These are phyloP conservation scores for Arabidopsis lyrata DNA, from an alignment of 441 rosid genomes.

Conservation along the genomic window DNA sequence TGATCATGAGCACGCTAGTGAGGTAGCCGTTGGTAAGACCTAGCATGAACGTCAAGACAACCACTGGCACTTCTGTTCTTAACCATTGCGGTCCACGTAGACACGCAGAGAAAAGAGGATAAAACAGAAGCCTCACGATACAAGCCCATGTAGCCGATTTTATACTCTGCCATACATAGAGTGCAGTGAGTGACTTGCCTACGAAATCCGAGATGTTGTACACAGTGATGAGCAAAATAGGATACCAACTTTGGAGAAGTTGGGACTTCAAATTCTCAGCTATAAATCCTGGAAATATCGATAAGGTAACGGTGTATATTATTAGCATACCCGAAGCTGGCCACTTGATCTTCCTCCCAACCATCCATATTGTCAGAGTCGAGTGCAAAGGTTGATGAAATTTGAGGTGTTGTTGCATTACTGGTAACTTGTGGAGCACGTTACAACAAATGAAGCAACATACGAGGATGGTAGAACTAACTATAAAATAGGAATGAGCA, in stretches of 20 bases:
- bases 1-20: constrained; percentile 81
- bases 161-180: constrained; percentile 56
- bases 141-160: constrained; percentile 72
- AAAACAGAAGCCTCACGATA: constrained; percentile 66
- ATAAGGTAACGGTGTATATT: constrained; percentile 74
- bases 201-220: constrained; percentile 76
- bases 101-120: constrained; percentile 72
- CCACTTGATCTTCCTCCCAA: constrained; percentile 62
- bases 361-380: constrained; percentile 53
- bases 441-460: constrained; percentile 70
- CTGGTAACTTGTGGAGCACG: constrained; percentile 72
- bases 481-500: constrained; percentile 79
- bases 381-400: constrained; percentile 45
- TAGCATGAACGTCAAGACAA: constrained; percentile 65
- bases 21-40: constrained; percentile 83
- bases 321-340: constrained; percentile 64
- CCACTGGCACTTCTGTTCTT: constrained; percentile 67
- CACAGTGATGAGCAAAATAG: constrained; percentile 70
- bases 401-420: constrained; percentile 61
- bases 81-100: constrained; percentile 82
- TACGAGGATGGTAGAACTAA: constrained; percentile 61
- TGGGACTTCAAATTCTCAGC: constrained; percentile 68
- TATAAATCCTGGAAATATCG: constrained; percentile 85
- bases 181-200: constrained; percentile 80
- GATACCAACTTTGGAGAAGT: constrained; percentile 78